Percentiles rank a stretch among this genome's conserved stretches.
Evolutionary conservation across 345 rosid genomes (phyloP).

Genomic region (Xanthoceras sorbifolium): DNA sequence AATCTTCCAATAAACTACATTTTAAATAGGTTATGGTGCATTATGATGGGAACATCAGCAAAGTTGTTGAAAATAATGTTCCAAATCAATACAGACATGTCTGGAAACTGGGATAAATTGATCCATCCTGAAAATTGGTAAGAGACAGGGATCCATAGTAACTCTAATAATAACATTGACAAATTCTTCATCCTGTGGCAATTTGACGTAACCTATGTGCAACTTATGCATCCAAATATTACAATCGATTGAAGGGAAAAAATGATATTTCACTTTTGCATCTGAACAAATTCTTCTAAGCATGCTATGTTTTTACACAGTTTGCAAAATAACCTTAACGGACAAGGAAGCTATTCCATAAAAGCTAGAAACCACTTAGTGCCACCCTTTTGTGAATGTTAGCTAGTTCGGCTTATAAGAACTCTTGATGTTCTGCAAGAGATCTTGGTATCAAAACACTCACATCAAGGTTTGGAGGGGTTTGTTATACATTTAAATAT

Average conservation of each 20-base stretch:
- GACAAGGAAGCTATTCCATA: neutral
- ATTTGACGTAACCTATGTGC: neutral
- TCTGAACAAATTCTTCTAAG: neutral
- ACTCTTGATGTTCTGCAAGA: neutral
- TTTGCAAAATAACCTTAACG: neutral
- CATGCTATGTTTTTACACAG: neutral
- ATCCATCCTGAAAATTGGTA: neutral
- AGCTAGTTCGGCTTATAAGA: neutral
- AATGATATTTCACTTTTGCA: neutral
- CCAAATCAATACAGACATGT: neutral
- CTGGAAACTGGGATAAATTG: neutral
- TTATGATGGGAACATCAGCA: neutral
- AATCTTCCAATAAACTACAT: neutral
- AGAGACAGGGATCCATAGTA: neutral
- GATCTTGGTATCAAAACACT: neutral
- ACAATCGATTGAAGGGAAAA: neutral
- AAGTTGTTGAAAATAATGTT: neutral
- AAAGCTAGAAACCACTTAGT: neutral
- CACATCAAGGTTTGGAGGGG: neutral
- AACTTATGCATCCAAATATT: neutral
- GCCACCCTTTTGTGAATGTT: neutral
- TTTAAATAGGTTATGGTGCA: neutral
- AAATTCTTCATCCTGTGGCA: neutral
- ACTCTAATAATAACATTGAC: neutral
- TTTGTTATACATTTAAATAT: no score